Conservation (phyloP, 1,284 basidiomycete species). For the Pseudozyma hubeiensis region DNA sequence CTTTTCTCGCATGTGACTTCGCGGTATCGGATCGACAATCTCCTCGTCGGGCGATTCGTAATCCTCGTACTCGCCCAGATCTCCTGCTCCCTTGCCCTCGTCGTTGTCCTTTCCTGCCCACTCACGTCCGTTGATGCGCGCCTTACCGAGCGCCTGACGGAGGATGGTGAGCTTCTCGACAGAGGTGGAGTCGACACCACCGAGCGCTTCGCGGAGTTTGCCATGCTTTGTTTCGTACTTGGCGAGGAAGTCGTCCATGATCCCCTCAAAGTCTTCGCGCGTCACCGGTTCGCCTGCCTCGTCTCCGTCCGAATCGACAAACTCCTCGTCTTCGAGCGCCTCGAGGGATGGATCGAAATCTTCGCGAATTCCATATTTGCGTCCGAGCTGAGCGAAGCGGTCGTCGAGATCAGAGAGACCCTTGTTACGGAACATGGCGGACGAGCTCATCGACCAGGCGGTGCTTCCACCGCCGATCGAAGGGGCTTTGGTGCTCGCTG, state of each 20-base stretch:
- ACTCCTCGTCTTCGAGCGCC: conserved; percentile 76
- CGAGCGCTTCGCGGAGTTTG: conserved; percentile 77
- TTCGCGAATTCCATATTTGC: conserved; percentile 46
- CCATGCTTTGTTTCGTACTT: conserved; percentile 90
- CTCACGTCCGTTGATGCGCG: conserved; percentile 49
- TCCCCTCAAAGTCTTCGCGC: conserved; percentile 85
- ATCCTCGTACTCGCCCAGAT: conserved; percentile 80
- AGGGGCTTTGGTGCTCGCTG: conserved; percentile 56
- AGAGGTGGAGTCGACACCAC: conserved; percentile 68
- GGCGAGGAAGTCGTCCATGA: conserved; percentile 93
- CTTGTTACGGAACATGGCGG: conserved; percentile 92
- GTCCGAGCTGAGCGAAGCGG: conserved; percentile 86
- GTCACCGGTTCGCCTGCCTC: conserved; percentile 78
- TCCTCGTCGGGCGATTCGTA: conserved; percentile 76
- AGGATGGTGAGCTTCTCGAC: conserved; percentile 76
- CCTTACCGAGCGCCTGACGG: conserved; percentile 57
- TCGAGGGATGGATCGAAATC: conserved; percentile 76
- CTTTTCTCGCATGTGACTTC: conserved; percentile 56
- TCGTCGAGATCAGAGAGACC: conserved; percentile 89
- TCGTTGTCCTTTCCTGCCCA: conserved; percentile 42
- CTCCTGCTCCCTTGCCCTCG: conserved; percentile 71
- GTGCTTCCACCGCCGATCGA: conserved; percentile 61
- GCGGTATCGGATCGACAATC: conserved; percentile 40
- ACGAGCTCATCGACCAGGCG: conserved; percentile 82
- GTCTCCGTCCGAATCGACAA: conserved; percentile 61